These are phyloP conservation scores for Pythium insidiosum DNA, from an alignment of 352 stramenopile genomes.

Conservation along the genomic window DNA sequence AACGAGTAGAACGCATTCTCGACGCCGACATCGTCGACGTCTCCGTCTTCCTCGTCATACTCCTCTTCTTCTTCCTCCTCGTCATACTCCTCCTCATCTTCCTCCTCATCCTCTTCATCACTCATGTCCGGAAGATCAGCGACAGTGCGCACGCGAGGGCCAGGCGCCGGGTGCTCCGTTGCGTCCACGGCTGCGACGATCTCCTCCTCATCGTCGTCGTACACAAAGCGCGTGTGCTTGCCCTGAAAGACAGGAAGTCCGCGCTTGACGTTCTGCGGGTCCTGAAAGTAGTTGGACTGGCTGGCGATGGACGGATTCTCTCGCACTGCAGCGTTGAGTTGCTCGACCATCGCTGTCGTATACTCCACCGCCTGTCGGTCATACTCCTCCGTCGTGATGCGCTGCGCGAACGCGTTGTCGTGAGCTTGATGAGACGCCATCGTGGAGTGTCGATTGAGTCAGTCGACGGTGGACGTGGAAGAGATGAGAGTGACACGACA, in stretches of 20 bases:
- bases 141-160: constrained; percentile 52
- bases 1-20: constrained; percentile 27
- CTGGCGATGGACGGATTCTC: constrained; percentile 33
- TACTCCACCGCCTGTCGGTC: constrained; percentile 60
- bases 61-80: constrained; percentile 17
- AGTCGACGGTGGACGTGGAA: not conserved
- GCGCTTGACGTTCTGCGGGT: constrained; percentile 40
- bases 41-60: constrained; percentile 8
- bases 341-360: constrained; percentile 50
- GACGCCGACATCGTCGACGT: constrained; percentile 14
- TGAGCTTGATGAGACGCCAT: too few relatives aligned
- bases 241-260: constrained; percentile 69
- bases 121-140: constrained; percentile 35
- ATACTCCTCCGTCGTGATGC: constrained; percentile 28
- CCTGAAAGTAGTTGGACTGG: constrained; percentile 56
- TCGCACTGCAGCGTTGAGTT: constrained; percentile 54
- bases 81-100: constrained; percentile 21
- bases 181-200: constrained; percentile 61
- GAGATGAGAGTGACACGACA: too few relatives aligned
- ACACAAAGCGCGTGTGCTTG: constrained; percentile 75
- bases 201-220: constrained; percentile 63
- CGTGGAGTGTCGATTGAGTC: too few relatives aligned
- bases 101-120: constrained; percentile 30
- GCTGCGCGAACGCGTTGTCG: constrained; percentile 12
- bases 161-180: constrained; percentile 39